Conservation (phyloP, 2,329 filamentous ascomycete genomes). For the Aureobasidium pullulans region DNA sequence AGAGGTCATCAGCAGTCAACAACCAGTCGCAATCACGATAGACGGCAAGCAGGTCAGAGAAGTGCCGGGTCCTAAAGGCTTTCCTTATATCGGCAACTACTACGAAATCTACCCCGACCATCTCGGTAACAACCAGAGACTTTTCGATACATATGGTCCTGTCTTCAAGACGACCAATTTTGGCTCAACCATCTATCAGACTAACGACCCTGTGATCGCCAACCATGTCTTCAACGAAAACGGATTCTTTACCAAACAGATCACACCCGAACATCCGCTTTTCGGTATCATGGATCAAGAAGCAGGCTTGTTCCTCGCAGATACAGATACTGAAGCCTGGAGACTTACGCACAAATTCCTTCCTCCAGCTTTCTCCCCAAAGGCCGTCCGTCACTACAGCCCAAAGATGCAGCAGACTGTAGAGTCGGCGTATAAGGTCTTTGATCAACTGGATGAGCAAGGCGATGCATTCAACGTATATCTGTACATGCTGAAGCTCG, state of each 20-base stretch:
- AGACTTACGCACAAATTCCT: constrained; percentile 53
- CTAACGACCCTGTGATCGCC: constrained; percentile 31
- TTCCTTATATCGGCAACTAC: constrained; percentile 32
- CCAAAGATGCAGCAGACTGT: constrained; percentile 52
- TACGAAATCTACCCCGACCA: constrained; percentile 34
- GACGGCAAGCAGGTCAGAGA: constrained; percentile 44
- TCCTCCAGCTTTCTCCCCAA: constrained; percentile 51
- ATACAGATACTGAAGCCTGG: constrained; percentile 48
- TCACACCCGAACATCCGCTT: constrained; percentile 26
- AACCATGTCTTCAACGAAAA: constrained; percentile 28
- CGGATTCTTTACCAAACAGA: constrained; percentile 37
- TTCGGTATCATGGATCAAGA: constrained; percentile 26
- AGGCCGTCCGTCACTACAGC: constrained; percentile 54
- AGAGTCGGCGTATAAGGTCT: constrained; percentile 43
- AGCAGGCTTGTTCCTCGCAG: constrained; percentile 30
- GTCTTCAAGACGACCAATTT: constrained; percentile 33
- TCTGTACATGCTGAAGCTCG: constrained; percentile 44
- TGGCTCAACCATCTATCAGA: constrained; percentile 28
- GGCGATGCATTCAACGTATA: constrained; percentile 42
- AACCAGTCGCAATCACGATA: constrained; percentile 34
- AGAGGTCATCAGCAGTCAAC: constrained; percentile 18
- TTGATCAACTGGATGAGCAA: constrained; percentile 42
- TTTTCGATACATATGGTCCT: constrained; percentile 33
- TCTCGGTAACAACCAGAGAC: constrained; percentile 34
- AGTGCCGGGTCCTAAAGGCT: constrained; percentile 30